Evolutionary conservation across 2,329 filamentous ascomycete genomes (phyloP).

Genomic region (Ophiognomonia clavigignenti-juglandacearum): DNA sequence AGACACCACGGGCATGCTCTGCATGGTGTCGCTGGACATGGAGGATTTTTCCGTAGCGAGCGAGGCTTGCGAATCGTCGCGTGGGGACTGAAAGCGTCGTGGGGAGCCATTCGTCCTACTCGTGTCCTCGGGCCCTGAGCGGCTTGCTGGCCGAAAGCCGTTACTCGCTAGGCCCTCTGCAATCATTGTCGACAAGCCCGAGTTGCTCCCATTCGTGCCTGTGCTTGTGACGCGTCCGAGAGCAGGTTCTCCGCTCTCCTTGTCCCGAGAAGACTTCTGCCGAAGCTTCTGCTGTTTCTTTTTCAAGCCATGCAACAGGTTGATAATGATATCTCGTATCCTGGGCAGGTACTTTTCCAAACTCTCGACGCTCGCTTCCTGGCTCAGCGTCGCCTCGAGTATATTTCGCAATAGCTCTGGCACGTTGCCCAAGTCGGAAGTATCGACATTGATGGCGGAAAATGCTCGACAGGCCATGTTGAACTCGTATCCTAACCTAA

Average conservation of each 20-base stretch:
- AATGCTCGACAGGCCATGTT: conserved; percentile 98
- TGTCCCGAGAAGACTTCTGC: conserved; percentile 56
- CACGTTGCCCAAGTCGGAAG: conserved; percentile 87
- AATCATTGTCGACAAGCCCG: conserved; percentile 52
- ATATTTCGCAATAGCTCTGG: conserved; percentile 87
- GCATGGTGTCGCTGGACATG: conserved; percentile 69
- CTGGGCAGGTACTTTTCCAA: conserved; percentile 89
- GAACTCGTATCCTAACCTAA: conserved; percentile 96
- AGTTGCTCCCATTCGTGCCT: conserved; percentile 53
- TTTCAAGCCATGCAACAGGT: conserved; percentile 90
- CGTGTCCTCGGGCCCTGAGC: conserved; percentile 24
- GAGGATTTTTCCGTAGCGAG: conserved; percentile 58
- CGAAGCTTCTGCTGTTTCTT: conserved; percentile 89
- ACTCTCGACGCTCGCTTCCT: conserved; percentile 90
- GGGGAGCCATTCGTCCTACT: conserved; percentile 37
- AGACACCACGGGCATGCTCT: conserved; percentile 69
- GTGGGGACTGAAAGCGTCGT: conserved; percentile 39
- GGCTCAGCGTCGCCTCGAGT: conserved; percentile 90
- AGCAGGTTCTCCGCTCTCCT: conserved; percentile 33
- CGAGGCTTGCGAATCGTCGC: conserved; percentile 49
- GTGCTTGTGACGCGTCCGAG: conserved; percentile 50
- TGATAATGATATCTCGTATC: conserved; percentile 98
- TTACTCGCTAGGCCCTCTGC: conserved; percentile 53
- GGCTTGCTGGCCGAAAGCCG: conserved; percentile 40
- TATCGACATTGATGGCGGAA: conserved; percentile 94